Conservation (phyloP, 1,284 basidiomycete species). For the Ganoderma leucocontextum region DNA sequence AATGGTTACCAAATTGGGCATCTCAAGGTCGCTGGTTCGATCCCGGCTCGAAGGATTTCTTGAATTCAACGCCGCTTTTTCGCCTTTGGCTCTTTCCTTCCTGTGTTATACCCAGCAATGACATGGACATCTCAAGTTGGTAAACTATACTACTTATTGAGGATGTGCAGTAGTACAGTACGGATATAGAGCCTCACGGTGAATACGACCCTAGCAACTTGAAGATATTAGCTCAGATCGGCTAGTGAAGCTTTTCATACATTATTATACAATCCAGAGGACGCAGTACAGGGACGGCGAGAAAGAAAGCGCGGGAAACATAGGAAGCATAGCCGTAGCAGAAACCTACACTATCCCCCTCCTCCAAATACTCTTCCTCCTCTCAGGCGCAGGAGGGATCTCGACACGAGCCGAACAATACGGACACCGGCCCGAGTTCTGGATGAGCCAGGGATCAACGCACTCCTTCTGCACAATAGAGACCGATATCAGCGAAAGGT, state of each 20-base stretch:
- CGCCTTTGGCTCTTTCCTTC: too few species aligned
- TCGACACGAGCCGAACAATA: slow-evolving; percentile 66
- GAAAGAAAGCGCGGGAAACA: neutral
- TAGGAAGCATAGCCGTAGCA: neutral
- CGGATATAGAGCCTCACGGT: too few species aligned
- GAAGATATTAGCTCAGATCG: too few species aligned
- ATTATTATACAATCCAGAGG: neutral
- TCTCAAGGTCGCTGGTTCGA: slow-evolving; percentile 5
- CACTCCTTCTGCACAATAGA: slow-evolving; percentile 64
- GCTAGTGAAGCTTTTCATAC: neutral
- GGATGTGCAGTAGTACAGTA: too few species aligned
- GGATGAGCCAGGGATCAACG: slow-evolving; percentile 75
- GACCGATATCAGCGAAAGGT: neutral
- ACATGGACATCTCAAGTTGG: too few species aligned
- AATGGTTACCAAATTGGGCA: neutral
- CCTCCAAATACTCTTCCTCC: slow-evolving; percentile 7
- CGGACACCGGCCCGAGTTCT: slow-evolving; percentile 78
- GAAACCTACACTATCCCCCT: neutral
- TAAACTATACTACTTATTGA: too few species aligned
- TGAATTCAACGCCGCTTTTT: too few species aligned
- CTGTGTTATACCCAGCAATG: too few species aligned
- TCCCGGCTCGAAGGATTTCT: slow-evolving; percentile 6
- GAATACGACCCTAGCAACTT: too few species aligned
- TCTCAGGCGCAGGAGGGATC: slow-evolving; percentile 21
- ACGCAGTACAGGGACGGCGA: neutral